Conservation (phyloP, 768 basidiomycete species). For the Pleurotus giganteus region DNA sequence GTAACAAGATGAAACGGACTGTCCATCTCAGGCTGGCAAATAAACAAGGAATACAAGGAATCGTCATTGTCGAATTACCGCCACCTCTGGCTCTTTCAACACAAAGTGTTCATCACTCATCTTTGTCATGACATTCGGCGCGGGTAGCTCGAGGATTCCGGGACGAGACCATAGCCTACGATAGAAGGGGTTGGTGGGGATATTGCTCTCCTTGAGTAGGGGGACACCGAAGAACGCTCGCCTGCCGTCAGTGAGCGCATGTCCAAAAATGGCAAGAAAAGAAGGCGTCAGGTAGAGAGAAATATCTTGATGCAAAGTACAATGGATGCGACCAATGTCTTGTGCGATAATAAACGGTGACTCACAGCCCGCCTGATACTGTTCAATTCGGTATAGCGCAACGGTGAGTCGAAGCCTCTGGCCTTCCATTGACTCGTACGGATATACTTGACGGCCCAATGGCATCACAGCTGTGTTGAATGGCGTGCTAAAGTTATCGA, state of each 20-base stretch:
- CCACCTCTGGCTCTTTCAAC: too few species aligned
- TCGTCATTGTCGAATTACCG: too few species aligned
- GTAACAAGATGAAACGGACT: too few species aligned
- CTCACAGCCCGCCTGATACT: neutral
- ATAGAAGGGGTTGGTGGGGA: too few species aligned
- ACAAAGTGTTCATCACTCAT: too few species aligned
- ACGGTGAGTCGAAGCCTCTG: neutral
- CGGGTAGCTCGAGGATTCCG: too few species aligned
- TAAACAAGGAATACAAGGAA: too few species aligned
- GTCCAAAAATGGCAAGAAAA: neutral
- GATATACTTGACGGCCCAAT: neutral
- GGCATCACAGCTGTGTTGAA: neutral
- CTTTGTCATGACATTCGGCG: too few species aligned
- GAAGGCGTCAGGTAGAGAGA: too few species aligned
- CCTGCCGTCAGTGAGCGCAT: neutral
- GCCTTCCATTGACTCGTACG: neutral
- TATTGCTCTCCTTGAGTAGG: too few species aligned
- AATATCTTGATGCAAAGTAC: neutral
- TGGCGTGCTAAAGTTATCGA: neutral
- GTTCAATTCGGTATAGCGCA: neutral
- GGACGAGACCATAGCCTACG: too few species aligned
- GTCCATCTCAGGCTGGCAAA: too few species aligned
- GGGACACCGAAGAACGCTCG: neutral
- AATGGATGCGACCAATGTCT: neutral
- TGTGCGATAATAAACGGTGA: neutral